Evolutionary conservation across 2,329 filamentous ascomycete species (phyloP).

Genomic region (Trichoderma cornu-damae): DNA sequence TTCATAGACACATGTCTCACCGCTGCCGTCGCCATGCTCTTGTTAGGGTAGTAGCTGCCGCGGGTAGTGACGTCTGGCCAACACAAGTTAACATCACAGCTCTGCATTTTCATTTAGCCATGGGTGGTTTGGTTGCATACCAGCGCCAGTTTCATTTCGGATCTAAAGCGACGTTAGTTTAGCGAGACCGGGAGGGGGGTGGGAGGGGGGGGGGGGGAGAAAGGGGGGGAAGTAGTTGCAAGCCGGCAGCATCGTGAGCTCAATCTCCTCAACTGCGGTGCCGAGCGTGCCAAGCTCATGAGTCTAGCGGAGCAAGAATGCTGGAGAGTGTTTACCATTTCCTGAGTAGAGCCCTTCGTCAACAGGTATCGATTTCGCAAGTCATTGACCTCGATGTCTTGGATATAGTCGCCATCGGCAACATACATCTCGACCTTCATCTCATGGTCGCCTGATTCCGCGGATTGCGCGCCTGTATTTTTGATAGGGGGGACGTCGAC

Average conservation of each 20-base stretch:
- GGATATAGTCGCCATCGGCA: constrained; percentile 95
- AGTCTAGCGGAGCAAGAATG: constrained; percentile 33
- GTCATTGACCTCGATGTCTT: constrained; percentile 98
- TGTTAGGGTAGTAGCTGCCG: constrained; percentile 94
- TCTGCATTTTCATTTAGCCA: constrained; percentile 32
- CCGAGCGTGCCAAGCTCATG: constrained; percentile 32
- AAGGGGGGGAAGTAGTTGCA: constrained; percentile 51
- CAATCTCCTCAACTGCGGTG: constrained; percentile 54
- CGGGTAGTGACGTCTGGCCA: constrained; percentile 92
- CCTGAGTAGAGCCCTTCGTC: constrained; percentile 95
- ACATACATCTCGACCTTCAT: constrained; percentile 89
- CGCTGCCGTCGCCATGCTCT: constrained; percentile 89
- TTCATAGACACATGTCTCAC: constrained; percentile 50
- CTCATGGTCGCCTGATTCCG: constrained; percentile 42
- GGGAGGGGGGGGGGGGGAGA: constrained; percentile 62
- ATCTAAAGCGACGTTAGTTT: constrained; percentile 95
- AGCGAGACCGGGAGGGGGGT: constrained; percentile 81
- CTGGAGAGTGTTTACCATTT: constrained; percentile 88
- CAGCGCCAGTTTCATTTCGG: constrained; percentile 98
- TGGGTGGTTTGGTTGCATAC: constrained; percentile 63
- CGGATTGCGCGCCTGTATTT: constrained; percentile 43
- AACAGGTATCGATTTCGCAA: constrained; percentile 92
- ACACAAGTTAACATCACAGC: constrained; percentile 49
- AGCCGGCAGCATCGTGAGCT: constrained; percentile 69
- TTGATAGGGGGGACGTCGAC: constrained; percentile 80